Conservation (phyloP, 2,329 filamentous ascomycete species). For the Microsporum audouinii region DNA sequence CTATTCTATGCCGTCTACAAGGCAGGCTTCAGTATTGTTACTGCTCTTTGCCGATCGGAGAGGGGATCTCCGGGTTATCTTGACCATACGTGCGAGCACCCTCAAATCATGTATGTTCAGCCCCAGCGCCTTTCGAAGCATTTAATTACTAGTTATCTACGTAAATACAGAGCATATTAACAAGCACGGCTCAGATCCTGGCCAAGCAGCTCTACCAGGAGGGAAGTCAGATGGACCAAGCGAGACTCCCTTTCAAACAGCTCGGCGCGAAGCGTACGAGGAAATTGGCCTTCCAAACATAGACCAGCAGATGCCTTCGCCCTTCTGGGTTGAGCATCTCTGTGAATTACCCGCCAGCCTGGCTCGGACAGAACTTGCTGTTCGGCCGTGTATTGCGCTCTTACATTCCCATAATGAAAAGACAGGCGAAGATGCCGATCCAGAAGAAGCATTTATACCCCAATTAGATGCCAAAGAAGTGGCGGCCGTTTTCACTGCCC, state of each 20-base stretch:
- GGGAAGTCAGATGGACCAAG: conserved; percentile 47
- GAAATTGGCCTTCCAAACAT: conserved; percentile 75
- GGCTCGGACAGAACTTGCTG: conserved; percentile 60
- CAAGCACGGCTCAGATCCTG: conserved; percentile 42
- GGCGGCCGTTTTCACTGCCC: conserved; percentile 82
- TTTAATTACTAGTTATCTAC: not conserved
- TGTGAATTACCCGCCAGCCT: conserved; percentile 70
- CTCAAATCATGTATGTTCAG: conserved; percentile 43
- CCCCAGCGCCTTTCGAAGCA: not conserved
- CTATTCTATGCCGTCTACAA: conserved; percentile 44
- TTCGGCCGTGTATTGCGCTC: conserved; percentile 66
- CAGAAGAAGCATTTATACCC: conserved; percentile 63
- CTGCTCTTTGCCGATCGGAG: conserved; percentile 74
- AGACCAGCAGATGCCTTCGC: conserved; percentile 56
- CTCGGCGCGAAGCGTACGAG: conserved; percentile 79
- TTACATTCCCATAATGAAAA: conserved; percentile 51
- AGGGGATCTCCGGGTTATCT: conserved; percentile 61
- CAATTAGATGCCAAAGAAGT: conserved; percentile 81
- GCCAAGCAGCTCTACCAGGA: conserved; percentile 76
- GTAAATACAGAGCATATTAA: not conserved
- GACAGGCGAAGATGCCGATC: conserved; percentile 37
- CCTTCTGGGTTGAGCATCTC: conserved; percentile 77
- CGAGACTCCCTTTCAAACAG: conserved; percentile 62
- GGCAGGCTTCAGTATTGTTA: conserved; percentile 76
- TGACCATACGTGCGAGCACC: conserved; percentile 50